Conservation (phyloP, 768 basidiomycete species). For the Suillus hirtellus region DNA sequence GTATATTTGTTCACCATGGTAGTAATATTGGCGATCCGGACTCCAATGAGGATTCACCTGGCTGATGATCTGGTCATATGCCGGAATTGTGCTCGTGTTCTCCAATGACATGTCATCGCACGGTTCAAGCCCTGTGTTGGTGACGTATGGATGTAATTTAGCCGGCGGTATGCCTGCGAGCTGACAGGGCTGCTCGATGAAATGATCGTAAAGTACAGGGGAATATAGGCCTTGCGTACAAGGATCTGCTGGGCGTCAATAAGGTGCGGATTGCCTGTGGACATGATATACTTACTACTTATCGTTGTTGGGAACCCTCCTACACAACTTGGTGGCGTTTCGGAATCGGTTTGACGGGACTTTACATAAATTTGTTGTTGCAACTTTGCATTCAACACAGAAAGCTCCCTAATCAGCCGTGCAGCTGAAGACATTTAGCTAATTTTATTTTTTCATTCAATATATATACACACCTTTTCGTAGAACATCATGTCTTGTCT, state of each 20-base stretch:
- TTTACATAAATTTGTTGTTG: not conserved
- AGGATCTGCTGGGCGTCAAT: not conserved
- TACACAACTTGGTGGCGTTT: not conserved
- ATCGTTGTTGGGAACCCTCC: not conserved
- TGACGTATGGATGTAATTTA: not conserved
- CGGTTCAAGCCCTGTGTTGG: not conserved
- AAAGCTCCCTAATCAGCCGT: constrained; percentile 5
- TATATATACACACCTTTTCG: not conserved
- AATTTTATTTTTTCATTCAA: not conserved
- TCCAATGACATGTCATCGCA: not conserved
- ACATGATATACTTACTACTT: not conserved
- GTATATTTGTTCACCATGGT: not conserved
- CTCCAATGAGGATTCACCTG: not conserved
- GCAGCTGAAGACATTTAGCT: not conserved
- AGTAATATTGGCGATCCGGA: not conserved
- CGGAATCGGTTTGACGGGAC: not conserved
- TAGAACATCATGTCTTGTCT: constrained; percentile 6
- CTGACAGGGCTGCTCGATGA: not conserved
- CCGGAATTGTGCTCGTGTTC: not conserved
- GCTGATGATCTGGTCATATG: not conserved
- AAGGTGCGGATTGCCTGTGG: not conserved
- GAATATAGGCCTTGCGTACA: not conserved
- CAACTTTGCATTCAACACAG: not conserved
- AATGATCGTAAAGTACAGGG: not conserved
- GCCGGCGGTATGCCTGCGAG: not conserved